phyloP scores from a whole-genome alignment of 805 yeast genomes.

The Trichomonascus vanleenenianus region DNA sequence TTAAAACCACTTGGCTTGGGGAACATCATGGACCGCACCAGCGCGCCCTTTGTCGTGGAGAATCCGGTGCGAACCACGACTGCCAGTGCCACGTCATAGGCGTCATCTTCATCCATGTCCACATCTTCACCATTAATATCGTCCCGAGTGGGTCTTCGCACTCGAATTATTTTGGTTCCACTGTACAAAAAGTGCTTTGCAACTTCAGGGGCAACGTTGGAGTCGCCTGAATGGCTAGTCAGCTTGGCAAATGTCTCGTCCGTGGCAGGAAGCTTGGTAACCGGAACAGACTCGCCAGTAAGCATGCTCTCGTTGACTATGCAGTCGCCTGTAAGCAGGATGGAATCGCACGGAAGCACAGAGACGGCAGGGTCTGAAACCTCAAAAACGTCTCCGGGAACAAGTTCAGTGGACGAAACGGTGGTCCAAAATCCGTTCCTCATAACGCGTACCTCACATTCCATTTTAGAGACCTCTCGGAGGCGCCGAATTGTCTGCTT shows the following conservation, averaged over 20 bases:
- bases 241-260: slow-evolving; percentile 52
- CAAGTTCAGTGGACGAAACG: slow-evolving; percentile 65
- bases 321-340: slow-evolving; percentile 84
- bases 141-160: slow-evolving; percentile 51
- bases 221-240: slow-evolving; percentile 28
- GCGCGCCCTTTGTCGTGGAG: slow-evolving; percentile 90
- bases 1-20: slow-evolving; percentile 93
- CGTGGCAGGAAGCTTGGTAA: slow-evolving; percentile 65
- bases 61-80: slow-evolving; percentile 87
- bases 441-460: slow-evolving; percentile 81
- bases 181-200: slow-evolving; percentile 72
- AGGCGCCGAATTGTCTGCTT: slow-evolving; percentile 63
- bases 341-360: slow-evolving; percentile 80
- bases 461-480: slow-evolving; percentile 62
- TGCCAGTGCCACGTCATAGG: slow-evolving; percentile 67
- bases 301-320: slow-evolving; percentile 97
- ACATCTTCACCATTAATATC: slow-evolving; percentile 15
- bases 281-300: slow-evolving; percentile 98
- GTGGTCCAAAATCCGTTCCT: slow-evolving; percentile 92
- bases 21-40: slow-evolving; percentile 90
- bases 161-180: slow-evolving; percentile 85
- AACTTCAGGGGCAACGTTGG: slow-evolving; percentile 40
- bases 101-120: slow-evolving; percentile 33
- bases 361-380: slow-evolving; percentile 75
- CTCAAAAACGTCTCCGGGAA: slow-evolving; percentile 95